Conservation (phyloP, 768 basidiomycete species). For the Dictyophora rubrovolvata region DNA sequence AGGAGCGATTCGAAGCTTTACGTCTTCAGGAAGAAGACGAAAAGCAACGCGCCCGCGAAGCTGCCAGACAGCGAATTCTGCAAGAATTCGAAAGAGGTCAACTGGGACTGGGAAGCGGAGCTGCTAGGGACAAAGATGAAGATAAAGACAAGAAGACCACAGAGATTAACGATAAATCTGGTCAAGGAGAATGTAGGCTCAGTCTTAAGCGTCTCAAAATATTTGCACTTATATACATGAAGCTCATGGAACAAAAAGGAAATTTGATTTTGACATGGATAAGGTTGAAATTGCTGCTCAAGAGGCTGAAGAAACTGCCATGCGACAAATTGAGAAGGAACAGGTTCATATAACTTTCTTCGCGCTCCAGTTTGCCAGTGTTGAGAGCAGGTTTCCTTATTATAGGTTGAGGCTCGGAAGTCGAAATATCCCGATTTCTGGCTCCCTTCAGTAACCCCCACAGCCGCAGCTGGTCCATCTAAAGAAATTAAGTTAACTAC, state of each 20-base stretch:
- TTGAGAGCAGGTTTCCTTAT: background rate
- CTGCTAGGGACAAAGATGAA: conserved; percentile 30
- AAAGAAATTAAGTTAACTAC: conserved; percentile 81
- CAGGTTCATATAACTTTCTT: conserved; percentile 26
- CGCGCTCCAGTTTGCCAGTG: background rate
- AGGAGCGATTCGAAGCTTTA: conserved; percentile 62
- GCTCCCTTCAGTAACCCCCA: conserved; percentile 90
- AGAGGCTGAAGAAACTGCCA: conserved; percentile 83
- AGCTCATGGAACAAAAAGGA: conserved; percentile 66
- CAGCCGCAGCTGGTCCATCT: conserved; percentile 43
- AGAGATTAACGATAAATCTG: conserved; percentile 4
- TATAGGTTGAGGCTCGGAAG: conserved; percentile 67
- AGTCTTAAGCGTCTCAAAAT: conserved; percentile 17
- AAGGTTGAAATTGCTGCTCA: conserved; percentile 59
- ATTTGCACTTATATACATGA: conserved; percentile 11
- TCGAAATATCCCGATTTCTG: conserved; percentile 95
- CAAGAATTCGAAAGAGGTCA: conserved; percentile 85
- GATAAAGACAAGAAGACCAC: conserved; percentile 6
- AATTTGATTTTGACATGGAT: conserved; percentile 72
- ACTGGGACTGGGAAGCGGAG: conserved; percentile 42
- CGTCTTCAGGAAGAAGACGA: conserved; percentile 77
- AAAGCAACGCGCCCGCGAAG: conserved; percentile 50
- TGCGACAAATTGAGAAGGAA: conserved; percentile 73
- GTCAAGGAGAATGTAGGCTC: conserved; percentile 20
- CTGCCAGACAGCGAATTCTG: conserved; percentile 82